These are phyloP conservation scores for Taxillus chinensis DNA, from an alignment of 164 flowering plant species.

Conservation along the genomic window DNA sequence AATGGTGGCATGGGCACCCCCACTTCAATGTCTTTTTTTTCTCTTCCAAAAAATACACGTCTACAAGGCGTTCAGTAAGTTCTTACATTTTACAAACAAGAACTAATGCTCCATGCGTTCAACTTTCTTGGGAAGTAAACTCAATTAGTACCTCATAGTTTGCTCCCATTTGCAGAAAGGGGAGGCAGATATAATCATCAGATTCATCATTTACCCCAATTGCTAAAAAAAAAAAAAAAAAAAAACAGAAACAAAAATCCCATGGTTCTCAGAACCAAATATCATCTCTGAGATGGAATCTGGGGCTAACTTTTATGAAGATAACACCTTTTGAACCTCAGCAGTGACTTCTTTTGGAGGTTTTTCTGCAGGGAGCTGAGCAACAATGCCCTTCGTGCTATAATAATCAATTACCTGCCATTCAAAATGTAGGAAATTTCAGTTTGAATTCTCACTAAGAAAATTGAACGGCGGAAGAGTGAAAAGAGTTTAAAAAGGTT, in stretches of 20 bases:
- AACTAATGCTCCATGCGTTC: neutral
- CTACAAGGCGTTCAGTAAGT: too few species aligned
- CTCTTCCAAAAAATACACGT: too few species aligned
- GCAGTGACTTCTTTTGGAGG: slow-evolving; percentile 69
- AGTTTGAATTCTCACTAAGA: too few species aligned
- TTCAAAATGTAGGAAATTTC: neutral
- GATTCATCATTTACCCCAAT: slow-evolving; percentile 11
- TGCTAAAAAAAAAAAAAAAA: slow-evolving; percentile 10
- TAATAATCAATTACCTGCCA: slow-evolving; percentile 84
- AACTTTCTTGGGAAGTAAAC: neutral
- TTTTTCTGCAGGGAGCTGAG: slow-evolving; percentile 70
- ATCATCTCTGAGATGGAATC: neutral
- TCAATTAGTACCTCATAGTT: neutral
- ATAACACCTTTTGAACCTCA: slow-evolving; percentile 78
- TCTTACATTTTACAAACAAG: neutral
- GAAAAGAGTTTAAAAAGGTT: too few species aligned
- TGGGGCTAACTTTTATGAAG: slow-evolving; percentile 23
- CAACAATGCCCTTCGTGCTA: slow-evolving; percentile 56
- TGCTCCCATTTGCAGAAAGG: slow-evolving; percentile 9
- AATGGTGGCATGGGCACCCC: too few species aligned
- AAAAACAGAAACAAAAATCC: slow-evolving; percentile 7
- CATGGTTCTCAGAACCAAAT: slow-evolving; percentile 3
- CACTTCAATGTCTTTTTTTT: too few species aligned
- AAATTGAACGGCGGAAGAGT: too few species aligned
- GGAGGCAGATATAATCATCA: neutral